Evolutionary conservation across 257 asterid species (phyloP).

Genomic region (Jacaranda mimosifolia): DNA sequence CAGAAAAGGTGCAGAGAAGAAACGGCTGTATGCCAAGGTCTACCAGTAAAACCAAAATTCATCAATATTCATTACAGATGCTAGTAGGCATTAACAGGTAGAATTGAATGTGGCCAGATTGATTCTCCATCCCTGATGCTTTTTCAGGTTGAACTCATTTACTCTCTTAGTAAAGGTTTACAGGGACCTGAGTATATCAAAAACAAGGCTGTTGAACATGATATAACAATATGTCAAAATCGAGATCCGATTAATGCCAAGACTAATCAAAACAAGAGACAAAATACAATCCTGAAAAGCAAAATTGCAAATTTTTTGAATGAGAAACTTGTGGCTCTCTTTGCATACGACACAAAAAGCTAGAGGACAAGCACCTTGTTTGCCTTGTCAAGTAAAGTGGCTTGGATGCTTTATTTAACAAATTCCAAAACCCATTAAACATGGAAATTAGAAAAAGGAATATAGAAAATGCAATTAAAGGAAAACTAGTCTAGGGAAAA

Average conservation of each 20-base stretch:
- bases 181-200: neutral
- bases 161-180: conserved; percentile 8
- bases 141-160: neutral
- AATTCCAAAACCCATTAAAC: conserved; percentile 25
- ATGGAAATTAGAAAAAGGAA: conserved; percentile 16
- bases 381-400: conserved; percentile 40
- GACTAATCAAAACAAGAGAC: conserved; percentile 36
- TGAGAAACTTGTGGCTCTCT: conserved; percentile 45
- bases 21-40: too few species aligned
- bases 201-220: conserved; percentile 11
- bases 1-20: too few species aligned
- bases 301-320: conserved; percentile 21
- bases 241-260: conserved; percentile 34
- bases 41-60: too few species aligned
- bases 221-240: neutral
- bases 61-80: too few species aligned
- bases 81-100: too few species aligned
- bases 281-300: conserved; percentile 36
- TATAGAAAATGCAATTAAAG: conserved; percentile 33
- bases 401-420: conserved; percentile 30
- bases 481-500: conserved; percentile 28
- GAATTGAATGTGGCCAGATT: neutral
- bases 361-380: conserved; percentile 47
- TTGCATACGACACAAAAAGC: conserved; percentile 38
- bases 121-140: conserved; percentile 19